Percentiles rank a stretch among this genome's conserved stretches.
phyloP scores from a whole-genome alignment of 345 rosid genomes.

The Kernera saxatilis region DNA sequence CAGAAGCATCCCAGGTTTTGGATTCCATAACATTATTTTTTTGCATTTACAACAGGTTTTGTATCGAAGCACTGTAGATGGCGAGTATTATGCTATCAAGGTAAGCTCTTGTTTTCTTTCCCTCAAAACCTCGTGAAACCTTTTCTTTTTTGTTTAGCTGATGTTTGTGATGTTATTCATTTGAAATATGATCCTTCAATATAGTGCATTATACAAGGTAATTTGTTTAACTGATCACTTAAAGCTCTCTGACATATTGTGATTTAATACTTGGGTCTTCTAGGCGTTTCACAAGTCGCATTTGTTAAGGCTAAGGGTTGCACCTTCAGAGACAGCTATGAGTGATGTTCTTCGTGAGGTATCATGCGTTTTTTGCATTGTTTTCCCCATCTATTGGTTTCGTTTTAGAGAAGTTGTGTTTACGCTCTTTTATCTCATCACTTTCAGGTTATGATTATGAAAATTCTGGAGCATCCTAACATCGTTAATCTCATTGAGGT shows the following conservation, averaged over 20 bases:
- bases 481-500: constrained; percentile 96
- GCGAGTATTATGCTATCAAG: constrained; percentile 88
- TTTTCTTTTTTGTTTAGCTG: not conserved
- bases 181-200: not conserved
- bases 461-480: constrained; percentile 89
- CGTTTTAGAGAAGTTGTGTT: not conserved
- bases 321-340: constrained; percentile 99
- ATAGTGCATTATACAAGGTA: not conserved
- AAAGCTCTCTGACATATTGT: not conserved
- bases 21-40: not conserved
- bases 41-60: constrained; percentile 54
- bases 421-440: not conserved
- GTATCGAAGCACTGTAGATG: constrained; percentile 70
- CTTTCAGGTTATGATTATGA: constrained; percentile 87
- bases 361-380: not conserved
- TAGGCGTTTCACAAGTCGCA: constrained; percentile 98
- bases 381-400: not conserved
- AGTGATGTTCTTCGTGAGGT: constrained; percentile 96
- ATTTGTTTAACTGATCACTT: not conserved
- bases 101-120: constrained; percentile 34
- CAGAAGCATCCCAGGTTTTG: not conserved
- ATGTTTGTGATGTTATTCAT: not conserved
- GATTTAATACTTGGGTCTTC: constrained; percentile 16
- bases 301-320: constrained; percentile 74
- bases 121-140: not conserved